Percentiles rank a stretch among this genome's conserved stretches.
These are phyloP conservation scores for Alternaria hordeiaustralica DNA, from an alignment of 2,329 filamentous ascomycete species.

Conservation along the genomic window DNA sequence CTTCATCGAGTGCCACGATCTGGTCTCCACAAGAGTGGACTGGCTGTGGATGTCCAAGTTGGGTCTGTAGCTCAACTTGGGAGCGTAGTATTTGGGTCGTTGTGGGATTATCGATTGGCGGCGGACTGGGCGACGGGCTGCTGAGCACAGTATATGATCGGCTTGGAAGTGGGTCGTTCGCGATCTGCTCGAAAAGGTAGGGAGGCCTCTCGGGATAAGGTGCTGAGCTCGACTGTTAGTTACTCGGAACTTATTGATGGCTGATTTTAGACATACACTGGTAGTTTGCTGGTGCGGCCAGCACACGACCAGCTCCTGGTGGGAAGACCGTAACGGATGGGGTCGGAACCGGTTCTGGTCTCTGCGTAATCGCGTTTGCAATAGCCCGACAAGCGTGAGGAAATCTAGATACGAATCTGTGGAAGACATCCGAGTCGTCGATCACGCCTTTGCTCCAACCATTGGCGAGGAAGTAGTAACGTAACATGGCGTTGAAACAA, in stretches of 20 bases:
- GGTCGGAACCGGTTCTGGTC: background rate
- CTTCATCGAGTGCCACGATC: background rate
- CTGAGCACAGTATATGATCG: background rate
- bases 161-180: background rate
- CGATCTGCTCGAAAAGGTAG: background rate
- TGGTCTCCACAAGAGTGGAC: background rate
- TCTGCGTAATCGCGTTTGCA: background rate
- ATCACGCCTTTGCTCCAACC: background rate
- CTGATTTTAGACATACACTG: background rate
- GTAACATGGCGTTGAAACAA: background rate
- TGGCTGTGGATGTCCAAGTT: background rate
- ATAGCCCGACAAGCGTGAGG: background rate
- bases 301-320: background rate
- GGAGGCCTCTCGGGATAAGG: background rate
- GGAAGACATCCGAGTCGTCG: background rate
- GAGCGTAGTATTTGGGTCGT: background rate
- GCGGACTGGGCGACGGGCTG: background rate
- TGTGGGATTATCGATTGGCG: background rate
- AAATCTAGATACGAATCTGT: background rate
- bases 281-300: background rate
- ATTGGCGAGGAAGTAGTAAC: background rate
- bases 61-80: background rate
- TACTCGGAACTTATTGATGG: background rate
- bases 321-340: fast-evolving
- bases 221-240: background rate